Evolutionary conservation across 2,329 filamentous ascomycete genomes (phyloP).

Genomic region (Ophiostoma sp.): DNA sequence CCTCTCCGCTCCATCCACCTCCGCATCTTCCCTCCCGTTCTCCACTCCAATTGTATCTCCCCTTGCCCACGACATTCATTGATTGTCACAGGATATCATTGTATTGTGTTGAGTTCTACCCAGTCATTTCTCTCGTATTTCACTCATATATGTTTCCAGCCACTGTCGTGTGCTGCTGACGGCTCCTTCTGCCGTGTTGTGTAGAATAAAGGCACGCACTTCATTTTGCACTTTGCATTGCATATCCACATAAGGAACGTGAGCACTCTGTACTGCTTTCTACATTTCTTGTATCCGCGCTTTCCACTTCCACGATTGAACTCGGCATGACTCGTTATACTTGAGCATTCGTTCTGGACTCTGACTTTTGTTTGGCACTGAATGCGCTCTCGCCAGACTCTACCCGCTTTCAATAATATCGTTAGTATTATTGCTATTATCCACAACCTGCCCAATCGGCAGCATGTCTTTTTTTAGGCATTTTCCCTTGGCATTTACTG

Average conservation of each 20-base stretch:
- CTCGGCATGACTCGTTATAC: not conserved
- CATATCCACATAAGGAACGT: not conserved
- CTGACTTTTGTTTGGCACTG: not conserved
- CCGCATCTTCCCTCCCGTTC: not conserved
- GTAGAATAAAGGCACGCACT: too few relatives aligned
- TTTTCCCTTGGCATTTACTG: not conserved
- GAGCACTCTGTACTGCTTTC: not conserved
- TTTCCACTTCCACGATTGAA: not conserved
- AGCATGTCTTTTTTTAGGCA: conserved; percentile 11
- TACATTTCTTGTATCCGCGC: not conserved
- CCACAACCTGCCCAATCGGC: not conserved
- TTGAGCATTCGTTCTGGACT: not conserved
- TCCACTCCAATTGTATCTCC: not conserved
- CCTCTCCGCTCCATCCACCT: not conserved
- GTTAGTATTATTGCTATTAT: not conserved
- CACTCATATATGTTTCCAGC: not conserved
- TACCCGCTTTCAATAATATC: not conserved
- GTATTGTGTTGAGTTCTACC: too few relatives aligned
- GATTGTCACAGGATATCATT: not conserved
- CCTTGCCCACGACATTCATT: not conserved
- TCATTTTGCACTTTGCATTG: not conserved
- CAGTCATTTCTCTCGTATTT: not conserved
- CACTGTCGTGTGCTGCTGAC: not conserved
- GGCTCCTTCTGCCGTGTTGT: not conserved
- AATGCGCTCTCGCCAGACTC: not conserved